Evolutionary conservation across 495 filamentous ascomycete genomes (phyloP).

Genomic region (Hypoxylon subgilvum): DNA sequence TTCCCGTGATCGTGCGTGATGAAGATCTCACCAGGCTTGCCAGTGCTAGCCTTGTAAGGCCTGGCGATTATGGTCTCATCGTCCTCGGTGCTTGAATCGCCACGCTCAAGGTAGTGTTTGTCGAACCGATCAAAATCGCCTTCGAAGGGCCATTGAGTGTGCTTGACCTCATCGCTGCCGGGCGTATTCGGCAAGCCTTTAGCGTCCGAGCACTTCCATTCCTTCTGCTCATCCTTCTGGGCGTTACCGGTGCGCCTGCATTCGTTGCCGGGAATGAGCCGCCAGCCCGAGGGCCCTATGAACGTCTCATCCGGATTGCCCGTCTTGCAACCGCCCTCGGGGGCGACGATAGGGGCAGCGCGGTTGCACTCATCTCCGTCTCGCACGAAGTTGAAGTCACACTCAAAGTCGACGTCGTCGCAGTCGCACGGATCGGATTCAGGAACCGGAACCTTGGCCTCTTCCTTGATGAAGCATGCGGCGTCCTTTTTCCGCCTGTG

Average conservation of each 20-base stretch:
- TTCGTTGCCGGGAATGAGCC: constrained; percentile 87
- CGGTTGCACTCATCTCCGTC: constrained; percentile 65
- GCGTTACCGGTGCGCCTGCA: constrained; percentile 67
- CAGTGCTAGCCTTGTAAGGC: constrained; percentile 53
- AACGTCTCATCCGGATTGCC: constrained; percentile 68
- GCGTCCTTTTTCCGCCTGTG: constrained; percentile 79
- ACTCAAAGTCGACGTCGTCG: constrained; percentile 84
- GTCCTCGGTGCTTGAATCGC: constrained; percentile 62
- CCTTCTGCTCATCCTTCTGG: constrained; percentile 65
- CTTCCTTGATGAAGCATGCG: constrained; percentile 85
- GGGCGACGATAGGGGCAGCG: constrained; percentile 58
- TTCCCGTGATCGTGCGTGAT: constrained; percentile 85
- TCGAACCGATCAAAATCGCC: constrained; percentile 63
- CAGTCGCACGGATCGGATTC: constrained; percentile 77
- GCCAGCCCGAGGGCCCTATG: constrained; percentile 84
- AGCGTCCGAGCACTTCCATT: constrained; percentile 60
- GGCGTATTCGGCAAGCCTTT: constrained; percentile 47
- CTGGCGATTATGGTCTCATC: constrained; percentile 89
- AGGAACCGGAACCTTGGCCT: constrained; percentile 75
- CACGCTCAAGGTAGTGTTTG: constrained; percentile 81
- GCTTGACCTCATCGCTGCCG: constrained; percentile 65
- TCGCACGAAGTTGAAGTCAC: constrained; percentile 84
- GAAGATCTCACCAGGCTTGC: constrained; percentile 58
- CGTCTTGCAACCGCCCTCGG: constrained; percentile 69
- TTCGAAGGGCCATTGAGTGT: constrained; percentile 62